Evolutionary conservation across 768 basidiomycete species (phyloP), one percentile per base, ranked within the genome.

Genomic region (Rhizopogon vinicolor): DNA sequence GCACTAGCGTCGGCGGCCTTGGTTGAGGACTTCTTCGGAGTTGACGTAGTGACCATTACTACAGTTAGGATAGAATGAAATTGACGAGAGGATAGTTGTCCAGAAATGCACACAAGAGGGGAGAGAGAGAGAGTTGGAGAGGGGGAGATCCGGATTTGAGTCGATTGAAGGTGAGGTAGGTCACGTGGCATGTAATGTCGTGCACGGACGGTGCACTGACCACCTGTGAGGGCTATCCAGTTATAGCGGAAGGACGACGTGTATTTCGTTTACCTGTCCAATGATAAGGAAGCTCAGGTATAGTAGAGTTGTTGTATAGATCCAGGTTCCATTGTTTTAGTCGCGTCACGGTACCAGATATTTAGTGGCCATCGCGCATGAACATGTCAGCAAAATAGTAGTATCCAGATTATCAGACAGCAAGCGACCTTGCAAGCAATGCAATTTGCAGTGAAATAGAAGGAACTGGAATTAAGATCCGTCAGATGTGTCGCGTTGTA

Each of bases 11-110:
- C 48, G 39, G 74, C 54, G 25, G 72, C 58, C 71, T 75, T 78
- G 39, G 70, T 56, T 44, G 72, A 41, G 13, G 72, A 52, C 67
- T 77, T 78, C 74, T 75, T 79, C 43, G 66, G 42, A 51, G 63
- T 56, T 37, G 54, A 25, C 33, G 60, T 31, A 33, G 62, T 41
- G 35, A 63, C 62, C 68, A 69, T 72, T 22, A 41, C 58, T 51
- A 25, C 48, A 19, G 22, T 41, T 41, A 29, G 45, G 50, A 22
- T 54, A 51, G 19, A 14, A n/a, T 13, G 29, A 41, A 18, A 53
- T 16, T 18, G 51, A 39, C 49, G 44, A 44, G 53, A 55, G 41
- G 54, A 55, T 51, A 16, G 22, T 13, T 33, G 18, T 12, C n/a
- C 18, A 18, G 14, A 31, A 28, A 40, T 29, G 28, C 28, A 14